Percentiles rank a stretch among this genome's conserved stretches.
phyloP scores from a whole-genome alignment of 306 rosid species.

The Quillaja saponaria region DNA sequence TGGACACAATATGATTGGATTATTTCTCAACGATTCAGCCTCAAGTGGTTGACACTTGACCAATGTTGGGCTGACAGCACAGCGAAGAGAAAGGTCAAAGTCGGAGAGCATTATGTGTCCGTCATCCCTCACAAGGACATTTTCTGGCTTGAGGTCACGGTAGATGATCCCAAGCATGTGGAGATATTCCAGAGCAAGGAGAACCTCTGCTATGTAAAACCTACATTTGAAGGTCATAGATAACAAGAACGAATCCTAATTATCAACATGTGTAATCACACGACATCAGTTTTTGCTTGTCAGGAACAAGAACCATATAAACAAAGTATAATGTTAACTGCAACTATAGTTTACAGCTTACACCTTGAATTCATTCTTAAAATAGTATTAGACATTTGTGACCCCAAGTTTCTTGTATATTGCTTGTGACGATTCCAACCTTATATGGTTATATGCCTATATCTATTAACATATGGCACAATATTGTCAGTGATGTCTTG shows the following conservation, averaged over 20 bases:
- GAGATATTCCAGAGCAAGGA: slow-evolving; percentile 57
- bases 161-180: slow-evolving; percentile 65
- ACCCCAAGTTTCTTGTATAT: too few relatives aligned
- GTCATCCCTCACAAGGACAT: slow-evolving; percentile 59
- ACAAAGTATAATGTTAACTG: too few relatives aligned
- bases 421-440: too few relatives aligned
- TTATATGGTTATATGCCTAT: too few relatives aligned
- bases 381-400: too few relatives aligned
- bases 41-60: slow-evolving; percentile 45
- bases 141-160: slow-evolving; percentile 63
- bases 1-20: slow-evolving; percentile 49
- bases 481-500: too few relatives aligned
- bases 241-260: neutral
- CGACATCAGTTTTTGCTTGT: too few relatives aligned
- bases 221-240: slow-evolving; percentile 30
- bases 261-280: too few relatives aligned
- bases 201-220: slow-evolving; percentile 58
- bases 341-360: too few relatives aligned
- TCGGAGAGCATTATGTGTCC: slow-evolving; percentile 65
- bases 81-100: slow-evolving; percentile 60
- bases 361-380: too few relatives aligned
- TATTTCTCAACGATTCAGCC: slow-evolving; percentile 40
- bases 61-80: slow-evolving; percentile 48
- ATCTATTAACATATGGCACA: too few relatives aligned
- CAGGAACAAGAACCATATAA: too few relatives aligned